Evolutionary conservation across 2,329 filamentous ascomycete species (phyloP).

Genomic region (Colletotrichum tamarilloi): DNA sequence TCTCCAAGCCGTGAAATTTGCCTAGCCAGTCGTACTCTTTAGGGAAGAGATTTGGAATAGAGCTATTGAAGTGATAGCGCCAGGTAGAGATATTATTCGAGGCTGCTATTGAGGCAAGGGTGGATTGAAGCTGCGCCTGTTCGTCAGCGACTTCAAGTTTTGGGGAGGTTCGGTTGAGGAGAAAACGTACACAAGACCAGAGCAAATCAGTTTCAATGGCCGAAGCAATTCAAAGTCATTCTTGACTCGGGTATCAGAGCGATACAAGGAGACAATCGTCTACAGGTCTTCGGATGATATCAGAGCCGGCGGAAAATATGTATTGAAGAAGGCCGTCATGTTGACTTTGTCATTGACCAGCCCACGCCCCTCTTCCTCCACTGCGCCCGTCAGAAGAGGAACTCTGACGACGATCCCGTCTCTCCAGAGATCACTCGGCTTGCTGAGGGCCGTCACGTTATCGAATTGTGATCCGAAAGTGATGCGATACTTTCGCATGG

Average conservation of each 20-base stretch:
- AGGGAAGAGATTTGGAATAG: conserved; percentile 37
- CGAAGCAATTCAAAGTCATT: conserved; percentile 41
- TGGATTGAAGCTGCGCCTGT: conserved; percentile 39
- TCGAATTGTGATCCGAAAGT: conserved; percentile 37
- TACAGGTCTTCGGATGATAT: not conserved
- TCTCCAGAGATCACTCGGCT: conserved; percentile 38
- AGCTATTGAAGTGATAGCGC: conserved; percentile 43
- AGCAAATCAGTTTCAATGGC: conserved; percentile 43
- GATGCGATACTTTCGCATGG: conserved; percentile 17
- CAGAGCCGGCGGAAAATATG: conserved; percentile 31
- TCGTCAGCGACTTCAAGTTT: conserved; percentile 17
- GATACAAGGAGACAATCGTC: conserved; percentile 37
- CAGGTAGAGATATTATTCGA: conserved; percentile 38
- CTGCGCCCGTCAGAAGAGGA: conserved; percentile 41
- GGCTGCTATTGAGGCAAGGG: conserved; percentile 39
- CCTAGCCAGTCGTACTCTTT: conserved; percentile 38
- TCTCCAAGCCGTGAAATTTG: conserved; percentile 43
- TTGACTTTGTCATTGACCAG: conserved; percentile 40
- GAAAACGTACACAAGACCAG: conserved; percentile 41
- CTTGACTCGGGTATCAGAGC: conserved; percentile 16
- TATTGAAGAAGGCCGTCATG: conserved; percentile 36
- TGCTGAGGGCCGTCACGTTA: conserved; percentile 35
- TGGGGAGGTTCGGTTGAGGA: not conserved
- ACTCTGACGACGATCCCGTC: conserved; percentile 35
- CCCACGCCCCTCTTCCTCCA: conserved; percentile 40